phyloP scores from a whole-genome alignment of 345 rosid genomes.

The Mallotus nudiflorus region DNA sequence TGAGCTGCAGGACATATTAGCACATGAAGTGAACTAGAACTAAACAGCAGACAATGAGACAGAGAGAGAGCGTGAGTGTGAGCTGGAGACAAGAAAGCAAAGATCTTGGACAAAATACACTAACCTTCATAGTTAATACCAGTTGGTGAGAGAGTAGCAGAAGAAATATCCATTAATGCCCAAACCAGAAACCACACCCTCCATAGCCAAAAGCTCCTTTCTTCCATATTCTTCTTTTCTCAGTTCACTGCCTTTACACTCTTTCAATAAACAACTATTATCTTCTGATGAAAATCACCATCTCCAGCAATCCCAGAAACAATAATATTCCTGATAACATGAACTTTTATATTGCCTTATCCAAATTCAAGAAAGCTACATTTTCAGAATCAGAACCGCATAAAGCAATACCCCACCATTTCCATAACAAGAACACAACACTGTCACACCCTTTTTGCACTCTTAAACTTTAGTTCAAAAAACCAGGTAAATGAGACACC shows the following conservation, averaged over 20 bases:
- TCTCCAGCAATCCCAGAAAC: conserved; percentile 35
- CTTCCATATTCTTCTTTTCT: conserved; percentile 36
- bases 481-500: conserved; percentile 14
- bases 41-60: not conserved
- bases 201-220: conserved; percentile 43
- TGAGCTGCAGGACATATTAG: not conserved
- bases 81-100: not conserved
- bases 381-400: conserved; percentile 36
- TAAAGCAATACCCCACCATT: conserved; percentile 16
- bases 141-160: conserved; percentile 91
- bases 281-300: conserved; percentile 24
- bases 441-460: not conserved
- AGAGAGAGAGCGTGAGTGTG: too few relatives aligned
- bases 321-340: conserved; percentile 23
- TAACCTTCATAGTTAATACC: conserved; percentile 98
- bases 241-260: not conserved
- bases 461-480: conserved; percentile 1
- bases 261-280: conserved; percentile 14
- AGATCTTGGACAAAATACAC: conserved; percentile 25
- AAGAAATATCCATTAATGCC: conserved; percentile 55
- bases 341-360: conserved; percentile 28
- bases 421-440: conserved; percentile 20
- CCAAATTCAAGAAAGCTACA: conserved; percentile 21
- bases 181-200: conserved; percentile 56
- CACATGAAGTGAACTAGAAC: not conserved